Conservation (phyloP, 2,329 filamentous ascomycete genomes). For the Colletotrichum abscissum region DNA sequence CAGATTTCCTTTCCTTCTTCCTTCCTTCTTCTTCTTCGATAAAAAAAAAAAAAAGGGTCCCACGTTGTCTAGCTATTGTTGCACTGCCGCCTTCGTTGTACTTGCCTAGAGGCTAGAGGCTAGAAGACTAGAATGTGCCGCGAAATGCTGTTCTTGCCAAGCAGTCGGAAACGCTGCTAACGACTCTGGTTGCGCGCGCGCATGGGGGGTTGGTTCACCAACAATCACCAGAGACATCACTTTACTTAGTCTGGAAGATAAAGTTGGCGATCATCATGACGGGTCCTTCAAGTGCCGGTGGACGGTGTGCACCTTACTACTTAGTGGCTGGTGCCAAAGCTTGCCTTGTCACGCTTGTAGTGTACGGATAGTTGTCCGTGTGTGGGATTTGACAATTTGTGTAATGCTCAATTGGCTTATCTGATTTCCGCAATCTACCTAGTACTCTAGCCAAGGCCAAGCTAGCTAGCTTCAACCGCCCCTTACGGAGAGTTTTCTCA, state of each 20-base stretch:
- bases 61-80: background rate
- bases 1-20: background rate
- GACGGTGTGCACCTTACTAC: background rate
- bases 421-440: background rate
- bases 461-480: background rate
- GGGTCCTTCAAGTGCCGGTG: background rate
- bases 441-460: background rate
- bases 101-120: too few species aligned
- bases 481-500: background rate
- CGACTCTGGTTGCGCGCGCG: background rate
- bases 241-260: background rate
- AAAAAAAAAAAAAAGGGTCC: background rate
- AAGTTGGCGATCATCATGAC: background rate
- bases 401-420: background rate
- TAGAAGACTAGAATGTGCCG: background rate
- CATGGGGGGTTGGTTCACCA: background rate
- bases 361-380: background rate
- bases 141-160: background rate
- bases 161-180: background rate
- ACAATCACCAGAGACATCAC: background rate
- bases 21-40: too few species aligned
- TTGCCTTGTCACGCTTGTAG: background rate
- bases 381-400: background rate
- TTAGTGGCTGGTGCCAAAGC: background rate
- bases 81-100: background rate